Evolutionary conservation across 2,329 filamentous ascomycete genomes (phyloP).

Genomic region (Sarocladium strictum): DNA sequence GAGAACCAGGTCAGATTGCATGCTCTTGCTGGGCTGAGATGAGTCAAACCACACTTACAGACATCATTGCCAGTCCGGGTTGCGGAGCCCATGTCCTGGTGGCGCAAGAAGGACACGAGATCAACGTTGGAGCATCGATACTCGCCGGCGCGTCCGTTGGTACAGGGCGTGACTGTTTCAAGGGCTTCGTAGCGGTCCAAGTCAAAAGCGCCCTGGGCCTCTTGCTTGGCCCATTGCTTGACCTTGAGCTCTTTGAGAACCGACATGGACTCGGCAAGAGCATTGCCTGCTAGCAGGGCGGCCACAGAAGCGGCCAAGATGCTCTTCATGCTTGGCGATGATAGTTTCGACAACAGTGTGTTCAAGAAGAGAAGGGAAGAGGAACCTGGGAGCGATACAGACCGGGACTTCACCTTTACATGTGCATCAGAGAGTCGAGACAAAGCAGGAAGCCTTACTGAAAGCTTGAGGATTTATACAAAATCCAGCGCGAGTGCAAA

Average conservation of each 20-base stretch:
- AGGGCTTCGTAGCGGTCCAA: slow-evolving; percentile 14
- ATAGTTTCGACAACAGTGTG: background rate
- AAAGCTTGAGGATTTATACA: slow-evolving; percentile 6
- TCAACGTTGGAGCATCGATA: slow-evolving; percentile 30
- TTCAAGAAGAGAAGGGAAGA: slow-evolving; percentile 1
- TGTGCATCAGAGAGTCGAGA: slow-evolving; percentile 2
- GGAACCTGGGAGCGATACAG: background rate
- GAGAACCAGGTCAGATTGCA: slow-evolving; percentile 2
- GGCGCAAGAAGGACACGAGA: slow-evolving; percentile 30
- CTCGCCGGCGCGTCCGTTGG: slow-evolving; percentile 25
- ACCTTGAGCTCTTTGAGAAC: slow-evolving; percentile 13
- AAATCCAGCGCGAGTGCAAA: background rate
- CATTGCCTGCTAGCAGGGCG: slow-evolving; percentile 9
- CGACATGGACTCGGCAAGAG: slow-evolving; percentile 13
- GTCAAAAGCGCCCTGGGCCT: slow-evolving; percentile 14
- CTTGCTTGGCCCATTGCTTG: slow-evolving; percentile 9
- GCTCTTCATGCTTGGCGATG: slow-evolving; percentile 10
- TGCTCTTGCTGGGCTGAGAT: background rate
- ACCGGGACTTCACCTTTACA: background rate
- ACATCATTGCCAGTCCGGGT: slow-evolving; percentile 30
- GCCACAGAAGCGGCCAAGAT: slow-evolving; percentile 9
- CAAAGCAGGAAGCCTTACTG: background rate
- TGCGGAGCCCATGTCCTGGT: slow-evolving; percentile 27
- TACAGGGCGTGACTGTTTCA: slow-evolving; percentile 16
- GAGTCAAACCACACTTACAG: slow-evolving; percentile 19